Evolutionary conservation across 306 rosid species (phyloP), one percentile per base, ranked within the genome.

Genomic region (Corylus avellana): DNA sequence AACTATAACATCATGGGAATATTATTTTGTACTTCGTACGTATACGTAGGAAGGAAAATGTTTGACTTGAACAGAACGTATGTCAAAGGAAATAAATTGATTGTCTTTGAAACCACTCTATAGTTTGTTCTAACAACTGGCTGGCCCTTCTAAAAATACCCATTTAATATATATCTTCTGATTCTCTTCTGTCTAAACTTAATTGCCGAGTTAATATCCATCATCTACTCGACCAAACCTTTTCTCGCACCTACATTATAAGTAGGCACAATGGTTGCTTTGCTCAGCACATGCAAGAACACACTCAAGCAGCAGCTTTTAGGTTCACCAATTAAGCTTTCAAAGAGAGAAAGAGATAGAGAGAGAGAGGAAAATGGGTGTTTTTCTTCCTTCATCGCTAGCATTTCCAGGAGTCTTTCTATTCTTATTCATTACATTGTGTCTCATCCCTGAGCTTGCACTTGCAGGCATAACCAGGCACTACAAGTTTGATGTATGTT

Each of bases 101-200:
- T 66, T 91, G 82, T 85, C 96, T 91, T 89, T 57, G 90, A 91
- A 85, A 86, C 81, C 86, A 91, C 89, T 88, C 92, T 76, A 77
- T 67, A 86, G 92, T 83, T 79, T 42, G 89, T 89, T 88, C 82
- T 68, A 85, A 91, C 90, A 84, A 87, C 86, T 79, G 70, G 49
- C 86, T 79, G 73, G 49, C 69, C 77, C 77, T 13, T 63, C 59
- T 69, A 35, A 16, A 14, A 32, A 63, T 5, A 32, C 12, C 70
- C 56, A 49, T 27, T 35, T 50, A 27, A 51, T 5, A 37, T 37
- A 46, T 5, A 37, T 37, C 42, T 42, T 48, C 55, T 79, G 57
- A 49, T 64, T 54, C 75, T 37, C 84, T 85, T 81, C 75, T 54
- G 46, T 68, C 68, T 64, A 18, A 87, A 83, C 70, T 82, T 32